These are phyloP conservation scores for Ophiobolus disseminans DNA, from an alignment of 2,329 filamentous ascomycete genomes.

Conservation along the genomic window DNA sequence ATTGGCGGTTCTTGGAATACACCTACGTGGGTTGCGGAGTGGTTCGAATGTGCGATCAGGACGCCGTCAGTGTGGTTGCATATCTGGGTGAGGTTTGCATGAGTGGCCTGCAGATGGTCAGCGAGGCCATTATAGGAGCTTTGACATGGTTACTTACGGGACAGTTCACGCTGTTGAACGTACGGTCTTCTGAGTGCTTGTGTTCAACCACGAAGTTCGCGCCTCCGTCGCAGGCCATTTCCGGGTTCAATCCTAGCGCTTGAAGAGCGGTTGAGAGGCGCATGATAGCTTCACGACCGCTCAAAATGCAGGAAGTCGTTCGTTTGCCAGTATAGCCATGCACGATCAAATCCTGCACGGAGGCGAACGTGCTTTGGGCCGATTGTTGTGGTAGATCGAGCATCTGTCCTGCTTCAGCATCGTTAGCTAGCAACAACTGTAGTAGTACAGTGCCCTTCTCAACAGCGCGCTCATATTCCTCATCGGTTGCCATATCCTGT, in stretches of 20 bases:
- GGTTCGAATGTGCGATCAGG: conserved; percentile 6
- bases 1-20: neutral
- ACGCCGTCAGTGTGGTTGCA: conserved; percentile 5
- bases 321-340: neutral
- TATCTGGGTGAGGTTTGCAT: conserved; percentile 2
- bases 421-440: neutral
- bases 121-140: neutral
- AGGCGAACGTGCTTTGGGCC: neutral
- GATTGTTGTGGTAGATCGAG: neutral
- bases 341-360: neutral
- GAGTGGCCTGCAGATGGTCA: neutral
- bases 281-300: neutral
- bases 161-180: neutral
- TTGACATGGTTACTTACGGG: neutral
- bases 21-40: neutral
- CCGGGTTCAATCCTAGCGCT: neutral
- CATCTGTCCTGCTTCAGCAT: neutral
- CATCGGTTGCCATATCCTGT: neutral
- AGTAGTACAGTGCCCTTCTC: conserved; percentile 2
- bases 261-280: neutral
- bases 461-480: neutral
- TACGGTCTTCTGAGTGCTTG: neutral
- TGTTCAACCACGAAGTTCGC: conserved; percentile 1
- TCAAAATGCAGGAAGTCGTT: neutral
- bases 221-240: neutral